Evolutionary conservation across 202 grass and related monocot genomes (phyloP).

Genomic region (Digitaria exilis): DNA sequence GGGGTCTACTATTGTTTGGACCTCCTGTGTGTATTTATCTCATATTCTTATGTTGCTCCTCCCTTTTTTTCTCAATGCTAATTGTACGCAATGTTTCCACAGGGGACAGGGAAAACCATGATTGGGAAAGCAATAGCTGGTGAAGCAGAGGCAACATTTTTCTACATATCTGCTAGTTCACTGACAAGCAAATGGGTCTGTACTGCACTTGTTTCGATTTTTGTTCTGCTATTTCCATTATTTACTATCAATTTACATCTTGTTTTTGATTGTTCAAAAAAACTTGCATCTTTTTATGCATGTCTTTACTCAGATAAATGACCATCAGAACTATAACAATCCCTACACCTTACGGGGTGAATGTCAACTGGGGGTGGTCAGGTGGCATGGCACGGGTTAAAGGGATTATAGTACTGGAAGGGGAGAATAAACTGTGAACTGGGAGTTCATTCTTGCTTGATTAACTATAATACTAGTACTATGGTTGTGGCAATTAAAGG

Average conservation of each 20-base stretch:
- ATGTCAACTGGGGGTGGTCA: not conserved
- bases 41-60: not conserved
- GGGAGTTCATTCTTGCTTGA: not conserved
- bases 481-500: not conserved
- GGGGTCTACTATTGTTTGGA: constrained; percentile 91
- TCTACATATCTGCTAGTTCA: constrained; percentile 99
- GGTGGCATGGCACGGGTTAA: not conserved
- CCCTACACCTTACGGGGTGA: not conserved
- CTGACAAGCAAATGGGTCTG: constrained; percentile 98
- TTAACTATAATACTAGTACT: not conserved
- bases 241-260: not conserved
- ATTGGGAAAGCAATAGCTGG: constrained; percentile 99
- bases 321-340: not conserved
- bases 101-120: constrained; percentile 99
- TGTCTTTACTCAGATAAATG: constrained; percentile 17
- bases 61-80: constrained; percentile 2
- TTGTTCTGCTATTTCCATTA: constrained; percentile 23
- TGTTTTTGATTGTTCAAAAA: no score
- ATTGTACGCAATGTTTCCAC: constrained; percentile 24
- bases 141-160: constrained; percentile 98
- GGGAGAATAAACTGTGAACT: not conserved
- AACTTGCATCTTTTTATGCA: constrained; percentile 11
- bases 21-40: constrained; percentile 79
- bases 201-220: constrained; percentile 28
- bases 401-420: no score